Evolutionary conservation across 2,329 filamentous ascomycete species (phyloP), one percentile per base, ranked within the genome.

Genomic region (Ophiostoma triangulosporum): DNA sequence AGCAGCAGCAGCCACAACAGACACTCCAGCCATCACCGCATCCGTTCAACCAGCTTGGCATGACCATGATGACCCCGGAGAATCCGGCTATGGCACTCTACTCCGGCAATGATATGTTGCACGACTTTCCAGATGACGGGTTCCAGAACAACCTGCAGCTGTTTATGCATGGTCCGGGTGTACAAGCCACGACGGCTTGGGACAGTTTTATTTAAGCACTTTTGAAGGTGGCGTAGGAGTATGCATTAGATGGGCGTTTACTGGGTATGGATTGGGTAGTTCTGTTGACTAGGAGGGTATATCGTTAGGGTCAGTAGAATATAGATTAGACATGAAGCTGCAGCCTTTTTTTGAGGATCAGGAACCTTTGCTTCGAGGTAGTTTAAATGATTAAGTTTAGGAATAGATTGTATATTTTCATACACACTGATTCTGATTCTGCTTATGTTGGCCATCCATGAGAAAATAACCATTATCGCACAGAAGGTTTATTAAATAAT

Each of bases 101-200:
- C 9, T 57, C 36, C 15, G 50, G 51, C 3, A 26, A 50, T 12
- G 26, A 35, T n/a, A 40, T 51, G 24, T 11, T 52, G 3, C 35
- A 53, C 3, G 46, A 55, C 15, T 32, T 48, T 9, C 54, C 49
- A 15, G 68, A 68, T 43, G 73, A 75, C 53, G 73, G 73, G 1
- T 76, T 70, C 55, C 69, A 73, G 57, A 64, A 62, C 8, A 73
- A 75, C 60, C 59, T 76, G 51, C 69, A 70, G 56, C 67, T 66
- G 48, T 70, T 70, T 53, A 66, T 73, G 24, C 64, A 71, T 36
- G 72, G 71, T 2, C 61, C 65, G 1, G 61, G 58, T 3, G 58
- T 62, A 5, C 35, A 43, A 14, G 31, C 50, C 5, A 50, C 27
- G 7, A 62, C 62, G 58, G 57, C 61, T 0, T 62, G 62, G 51